These are phyloP conservation scores for Amanita pseudoporphyria DNA, from an alignment of 768 basidiomycete genomes.

Conservation along the genomic window DNA sequence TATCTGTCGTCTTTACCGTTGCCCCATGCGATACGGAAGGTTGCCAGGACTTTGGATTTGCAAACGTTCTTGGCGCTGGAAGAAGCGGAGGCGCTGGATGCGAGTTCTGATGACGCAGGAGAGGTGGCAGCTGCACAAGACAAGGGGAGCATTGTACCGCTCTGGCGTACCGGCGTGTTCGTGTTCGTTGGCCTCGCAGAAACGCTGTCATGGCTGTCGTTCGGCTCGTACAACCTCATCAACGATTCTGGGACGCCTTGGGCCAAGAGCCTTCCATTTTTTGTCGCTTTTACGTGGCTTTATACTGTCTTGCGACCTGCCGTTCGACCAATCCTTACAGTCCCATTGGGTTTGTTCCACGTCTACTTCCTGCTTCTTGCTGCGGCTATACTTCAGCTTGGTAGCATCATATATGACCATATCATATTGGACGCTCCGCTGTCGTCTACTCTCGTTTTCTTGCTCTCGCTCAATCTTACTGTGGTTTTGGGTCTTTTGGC, in stretches of 20 bases:
- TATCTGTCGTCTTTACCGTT: conserved; percentile 27
- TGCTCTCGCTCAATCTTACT: conserved; percentile 33
- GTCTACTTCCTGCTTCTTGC: conserved; percentile 43
- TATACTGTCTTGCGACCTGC: conserved; percentile 54
- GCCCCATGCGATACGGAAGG: conserved; percentile 17
- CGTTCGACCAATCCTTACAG: conserved; percentile 41
- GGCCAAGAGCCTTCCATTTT: conserved; percentile 29
- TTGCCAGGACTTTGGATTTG: conserved; percentile 23
- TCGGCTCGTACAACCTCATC: conserved; percentile 46
- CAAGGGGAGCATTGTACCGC: conserved; percentile 22
- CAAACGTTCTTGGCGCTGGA: conserved; percentile 35
- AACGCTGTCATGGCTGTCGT: conserved; percentile 48
- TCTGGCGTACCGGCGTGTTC: conserved; percentile 57
- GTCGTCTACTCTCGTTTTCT: conserved; percentile 22
- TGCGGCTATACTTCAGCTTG: conserved; percentile 38
- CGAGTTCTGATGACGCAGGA: conserved; percentile 14
- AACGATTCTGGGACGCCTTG: conserved; percentile 22
- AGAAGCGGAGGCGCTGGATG: conserved; percentile 45
- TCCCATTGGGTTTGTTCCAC: conserved; percentile 53
- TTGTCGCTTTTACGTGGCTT: conserved; percentile 52
- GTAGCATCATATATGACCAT: conserved; percentile 44
- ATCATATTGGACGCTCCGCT: conserved; percentile 31
- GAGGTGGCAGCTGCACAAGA: conserved; percentile 14
- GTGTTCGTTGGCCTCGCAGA: conserved; percentile 46
- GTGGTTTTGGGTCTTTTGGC: conserved; percentile 32